Conservation (phyloP, 768 basidiomycete genomes). For the Scleroderma bovista region DNA sequence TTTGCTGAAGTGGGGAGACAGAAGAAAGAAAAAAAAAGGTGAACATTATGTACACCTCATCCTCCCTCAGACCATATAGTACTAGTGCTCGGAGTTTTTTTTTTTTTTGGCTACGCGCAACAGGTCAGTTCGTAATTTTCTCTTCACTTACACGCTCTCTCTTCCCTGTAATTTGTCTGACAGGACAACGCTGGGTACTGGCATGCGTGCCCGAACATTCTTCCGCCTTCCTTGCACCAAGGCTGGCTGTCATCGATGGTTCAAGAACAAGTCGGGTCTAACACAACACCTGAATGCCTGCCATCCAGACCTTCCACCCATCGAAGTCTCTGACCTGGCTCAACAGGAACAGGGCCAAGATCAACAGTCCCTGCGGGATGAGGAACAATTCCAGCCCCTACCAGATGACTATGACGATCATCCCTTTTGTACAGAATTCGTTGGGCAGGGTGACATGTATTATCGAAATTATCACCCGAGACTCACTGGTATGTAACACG, state of each 20-base stretch:
- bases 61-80: no score
- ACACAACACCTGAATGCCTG: neutral
- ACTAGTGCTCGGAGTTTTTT: no score
- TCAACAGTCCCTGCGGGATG: neutral
- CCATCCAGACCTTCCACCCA: neutral
- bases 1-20: neutral
- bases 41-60: no score
- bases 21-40: neutral
- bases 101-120: no score
- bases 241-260: neutral
- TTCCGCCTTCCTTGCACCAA: neutral
- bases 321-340: neutral
- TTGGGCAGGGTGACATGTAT: neutral
- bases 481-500: neutral
- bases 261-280: neutral
- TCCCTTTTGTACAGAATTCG: neutral
- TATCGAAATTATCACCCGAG: constrained; percentile 8
- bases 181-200: no score
- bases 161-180: no score
- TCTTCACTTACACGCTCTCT: no score
- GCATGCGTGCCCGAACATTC: no score
- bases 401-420: neutral
- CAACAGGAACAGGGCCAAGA: neutral
- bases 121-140: no score
- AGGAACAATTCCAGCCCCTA: neutral